These are phyloP conservation scores for Botrytis hyacinthi DNA, from an alignment of 2,329 filamentous ascomycete species.

Conservation along the genomic window DNA sequence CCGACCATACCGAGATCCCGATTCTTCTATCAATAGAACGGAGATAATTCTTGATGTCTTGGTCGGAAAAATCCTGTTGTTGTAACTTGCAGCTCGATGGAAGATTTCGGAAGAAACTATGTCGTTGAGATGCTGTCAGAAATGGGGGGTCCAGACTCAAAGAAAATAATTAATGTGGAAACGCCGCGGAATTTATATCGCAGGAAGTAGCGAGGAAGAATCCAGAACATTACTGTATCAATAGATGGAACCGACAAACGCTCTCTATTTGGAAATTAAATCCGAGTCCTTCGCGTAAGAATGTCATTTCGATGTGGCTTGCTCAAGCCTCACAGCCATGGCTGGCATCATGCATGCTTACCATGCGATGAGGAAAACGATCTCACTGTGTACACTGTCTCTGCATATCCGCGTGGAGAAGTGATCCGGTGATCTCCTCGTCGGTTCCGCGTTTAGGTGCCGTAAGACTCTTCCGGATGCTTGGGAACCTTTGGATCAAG, in stretches of 20 bases:
- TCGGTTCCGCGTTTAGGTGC: neutral
- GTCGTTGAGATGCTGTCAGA: neutral
- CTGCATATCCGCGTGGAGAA: neutral
- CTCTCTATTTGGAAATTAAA: neutral
- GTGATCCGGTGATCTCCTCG: neutral
- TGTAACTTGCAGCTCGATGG: conserved; percentile 1
- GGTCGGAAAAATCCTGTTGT: conserved; percentile 4
- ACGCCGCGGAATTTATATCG: neutral
- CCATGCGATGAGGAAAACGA: conserved; percentile 11
- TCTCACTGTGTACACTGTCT: neutral
- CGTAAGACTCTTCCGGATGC: neutral
- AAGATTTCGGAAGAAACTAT: conserved; percentile 4
- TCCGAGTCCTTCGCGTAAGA: neutral
- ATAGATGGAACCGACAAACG: neutral
- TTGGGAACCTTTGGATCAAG: conserved; percentile 1
- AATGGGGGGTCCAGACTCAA: conserved; percentile 1
- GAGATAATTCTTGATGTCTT: conserved; percentile 7
- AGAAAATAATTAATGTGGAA: neutral
- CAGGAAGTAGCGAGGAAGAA: neutral
- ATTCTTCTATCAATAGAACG: conserved; percentile 16
- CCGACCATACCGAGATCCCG: neutral
- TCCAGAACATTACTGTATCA: conserved; percentile 13
- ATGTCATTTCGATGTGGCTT: conserved; percentile 17
- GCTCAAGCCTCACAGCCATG: conserved; percentile 12
- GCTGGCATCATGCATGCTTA: neutral